These are phyloP conservation scores for Annona cherimola DNA, from an alignment of 164 flowering plant species.

Conservation along the genomic window DNA sequence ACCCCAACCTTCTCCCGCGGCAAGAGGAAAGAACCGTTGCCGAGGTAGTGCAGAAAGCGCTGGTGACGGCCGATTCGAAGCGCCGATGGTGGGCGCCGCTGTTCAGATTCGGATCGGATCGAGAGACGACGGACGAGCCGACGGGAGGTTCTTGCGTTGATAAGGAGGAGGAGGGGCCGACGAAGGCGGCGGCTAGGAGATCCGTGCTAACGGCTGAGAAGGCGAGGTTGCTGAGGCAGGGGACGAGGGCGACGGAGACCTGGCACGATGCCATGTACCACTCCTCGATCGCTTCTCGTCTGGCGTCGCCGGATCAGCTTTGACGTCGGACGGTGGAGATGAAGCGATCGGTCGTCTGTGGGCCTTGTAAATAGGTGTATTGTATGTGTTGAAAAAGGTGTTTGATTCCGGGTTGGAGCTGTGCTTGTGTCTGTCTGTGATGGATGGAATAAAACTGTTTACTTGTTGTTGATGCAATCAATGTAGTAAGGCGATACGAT, in stretches of 20 bases:
- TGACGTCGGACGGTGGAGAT: background rate
- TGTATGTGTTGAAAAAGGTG: background rate
- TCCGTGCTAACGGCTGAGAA: constrained; percentile 12
- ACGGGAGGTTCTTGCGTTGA: background rate
- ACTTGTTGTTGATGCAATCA: too few relatives aligned
- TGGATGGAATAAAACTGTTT: too few relatives aligned
- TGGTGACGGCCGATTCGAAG: constrained; percentile 9
- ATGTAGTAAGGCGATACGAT: too few relatives aligned
- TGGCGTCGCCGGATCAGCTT: constrained; percentile 7
- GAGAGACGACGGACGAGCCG: background rate
- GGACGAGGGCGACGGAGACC: constrained; percentile 5
- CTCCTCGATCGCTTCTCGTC: constrained; percentile 10
- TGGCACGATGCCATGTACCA: constrained; percentile 14
- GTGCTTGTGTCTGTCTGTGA: too few relatives aligned
- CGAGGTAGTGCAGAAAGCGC: background rate
- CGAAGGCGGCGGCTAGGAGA: background rate
- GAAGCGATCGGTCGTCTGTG: background rate
- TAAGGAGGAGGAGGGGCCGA: background rate
- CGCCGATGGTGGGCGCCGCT: constrained; percentile 12
- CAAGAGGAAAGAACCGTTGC: background rate
- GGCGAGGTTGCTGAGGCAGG: constrained; percentile 10
- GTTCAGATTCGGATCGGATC: background rate
- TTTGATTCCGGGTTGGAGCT: too few relatives aligned
- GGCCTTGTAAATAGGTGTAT: background rate
- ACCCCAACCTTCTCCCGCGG: background rate